Conservation (phyloP, 2,329 filamentous ascomycete species). For the Ceratocystis lukuohia region DNA sequence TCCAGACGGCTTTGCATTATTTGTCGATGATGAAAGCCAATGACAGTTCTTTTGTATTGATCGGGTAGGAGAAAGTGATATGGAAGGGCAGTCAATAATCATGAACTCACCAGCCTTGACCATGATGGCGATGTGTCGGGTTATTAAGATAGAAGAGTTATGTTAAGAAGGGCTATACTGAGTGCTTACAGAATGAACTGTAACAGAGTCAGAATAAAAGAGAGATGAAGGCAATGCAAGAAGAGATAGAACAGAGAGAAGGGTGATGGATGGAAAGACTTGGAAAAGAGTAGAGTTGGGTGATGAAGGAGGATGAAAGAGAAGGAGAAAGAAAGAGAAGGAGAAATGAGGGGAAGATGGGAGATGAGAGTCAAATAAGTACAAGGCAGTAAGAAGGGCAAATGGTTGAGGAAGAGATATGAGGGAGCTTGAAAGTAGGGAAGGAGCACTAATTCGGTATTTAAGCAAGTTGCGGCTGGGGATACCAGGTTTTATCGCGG, state of each 20-base stretch:
- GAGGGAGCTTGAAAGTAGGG: conserved; percentile 2
- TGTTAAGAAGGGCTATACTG: conserved; percentile 9
- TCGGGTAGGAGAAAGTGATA: background rate
- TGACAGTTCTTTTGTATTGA: background rate
- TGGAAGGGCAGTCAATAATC: background rate
- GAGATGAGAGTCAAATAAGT: conserved; percentile 6
- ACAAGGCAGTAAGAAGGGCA: background rate
- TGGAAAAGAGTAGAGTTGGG: conserved; percentile 14
- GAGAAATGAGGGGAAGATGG: background rate
- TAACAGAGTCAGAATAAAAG: background rate
- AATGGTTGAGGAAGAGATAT: conserved; percentile 9
- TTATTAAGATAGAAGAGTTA: conserved; percentile 16
- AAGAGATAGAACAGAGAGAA: background rate
- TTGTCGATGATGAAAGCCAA: background rate
- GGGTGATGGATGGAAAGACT: conserved; percentile 8
- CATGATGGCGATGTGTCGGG: conserved; percentile 31
- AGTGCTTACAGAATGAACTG: background rate
- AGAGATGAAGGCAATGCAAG: conserved; percentile 5
- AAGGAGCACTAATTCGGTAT: conserved; percentile 15
- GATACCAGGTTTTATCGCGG: conserved; percentile 6
- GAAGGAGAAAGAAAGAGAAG: background rate
- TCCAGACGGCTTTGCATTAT: background rate
- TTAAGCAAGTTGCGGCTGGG: conserved; percentile 11
- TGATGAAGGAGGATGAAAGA: conserved; percentile 8
- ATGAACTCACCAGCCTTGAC: conserved; percentile 45